These are phyloP conservation scores for Botryobasidium botryosum DNA, from an alignment of 768 basidiomycete genomes.

Conservation along the genomic window DNA sequence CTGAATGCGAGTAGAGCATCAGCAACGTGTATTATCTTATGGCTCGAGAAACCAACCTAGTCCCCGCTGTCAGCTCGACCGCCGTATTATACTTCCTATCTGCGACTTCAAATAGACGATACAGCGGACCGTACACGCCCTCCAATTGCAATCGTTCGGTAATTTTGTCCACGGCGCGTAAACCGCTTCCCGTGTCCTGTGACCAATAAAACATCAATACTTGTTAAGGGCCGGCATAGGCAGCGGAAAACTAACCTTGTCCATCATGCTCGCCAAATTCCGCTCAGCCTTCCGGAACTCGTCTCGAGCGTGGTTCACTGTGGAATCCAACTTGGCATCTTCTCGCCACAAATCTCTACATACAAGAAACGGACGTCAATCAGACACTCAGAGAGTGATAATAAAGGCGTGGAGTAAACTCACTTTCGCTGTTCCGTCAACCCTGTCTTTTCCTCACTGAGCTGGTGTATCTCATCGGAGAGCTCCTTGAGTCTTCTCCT, in stretches of 20 bases:
- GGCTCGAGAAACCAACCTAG: slow-evolving; percentile 39
- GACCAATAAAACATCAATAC: slow-evolving; percentile 8
- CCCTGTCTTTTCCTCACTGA: slow-evolving; percentile 54
- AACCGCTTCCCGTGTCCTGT: slow-evolving; percentile 80
- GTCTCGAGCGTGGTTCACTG: slow-evolving; percentile 57
- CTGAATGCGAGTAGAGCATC: slow-evolving; percentile 29
- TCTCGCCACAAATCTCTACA: slow-evolving; percentile 74
- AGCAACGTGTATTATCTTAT: background rate
- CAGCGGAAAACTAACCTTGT: slow-evolving; percentile 46
- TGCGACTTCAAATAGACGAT: slow-evolving; percentile 79
- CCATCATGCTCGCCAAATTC: slow-evolving; percentile 78
- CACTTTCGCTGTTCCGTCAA: slow-evolving; percentile 64
- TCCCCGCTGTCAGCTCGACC: slow-evolving; percentile 88
- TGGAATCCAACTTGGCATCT: slow-evolving; percentile 71
- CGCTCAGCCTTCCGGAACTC: slow-evolving; percentile 73
- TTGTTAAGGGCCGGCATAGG: background rate
- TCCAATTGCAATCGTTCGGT: slow-evolving; percentile 48
- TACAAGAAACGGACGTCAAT: background rate
- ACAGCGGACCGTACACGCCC: slow-evolving; percentile 88
- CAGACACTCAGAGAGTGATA: background rate
- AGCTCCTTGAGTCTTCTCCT: slow-evolving; percentile 39
- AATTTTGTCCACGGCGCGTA: slow-evolving; percentile 74
- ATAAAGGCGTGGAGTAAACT: slow-evolving; percentile 12
- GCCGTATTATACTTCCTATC: slow-evolving; percentile 83
- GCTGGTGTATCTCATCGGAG: slow-evolving; percentile 35